Conservation (phyloP, 169 alveolate genomes). For the Eimeria mitis region DNA sequence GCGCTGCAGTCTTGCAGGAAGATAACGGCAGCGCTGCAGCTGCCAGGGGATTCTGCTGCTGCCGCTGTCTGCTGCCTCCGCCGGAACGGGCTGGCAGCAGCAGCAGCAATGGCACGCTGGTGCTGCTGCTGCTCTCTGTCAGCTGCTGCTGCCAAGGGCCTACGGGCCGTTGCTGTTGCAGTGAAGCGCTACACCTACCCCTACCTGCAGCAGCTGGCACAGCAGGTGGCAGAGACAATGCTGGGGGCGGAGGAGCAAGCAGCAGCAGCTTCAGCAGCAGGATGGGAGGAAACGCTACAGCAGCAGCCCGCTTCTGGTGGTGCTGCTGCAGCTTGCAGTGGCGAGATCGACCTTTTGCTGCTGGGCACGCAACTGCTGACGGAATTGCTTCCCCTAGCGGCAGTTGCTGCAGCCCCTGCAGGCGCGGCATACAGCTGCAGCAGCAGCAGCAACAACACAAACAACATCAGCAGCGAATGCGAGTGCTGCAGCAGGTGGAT, state of each 20-base stretch:
- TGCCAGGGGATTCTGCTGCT: conserved; percentile 49
- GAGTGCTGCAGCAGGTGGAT: conserved; percentile 54
- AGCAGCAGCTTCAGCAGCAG: conserved; percentile 36
- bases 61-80: conserved; percentile 6
- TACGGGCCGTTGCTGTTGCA: conserved; percentile 57
- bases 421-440: conserved; percentile 18
- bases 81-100: conserved; percentile 13
- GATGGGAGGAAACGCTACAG: background rate
- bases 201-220: conserved; percentile 60
- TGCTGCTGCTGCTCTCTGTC: conserved; percentile 51
- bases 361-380: conserved; percentile 69
- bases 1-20: conserved; percentile 68
- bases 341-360: conserved; percentile 49
- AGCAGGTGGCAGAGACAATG: conserved; percentile 52
- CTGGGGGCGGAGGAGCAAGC: conserved; percentile 33
- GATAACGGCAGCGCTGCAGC: conserved; percentile 50
- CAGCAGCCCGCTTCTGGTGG: conserved; percentile 39
- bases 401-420: conserved; percentile 55
- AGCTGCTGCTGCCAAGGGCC: conserved; percentile 21
- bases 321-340: conserved; percentile 23
- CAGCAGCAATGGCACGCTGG: conserved; percentile 28
- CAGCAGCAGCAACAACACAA: conserved; percentile 17
- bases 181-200: conserved; percentile 55
- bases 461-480: background rate
- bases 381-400: conserved; percentile 58